phyloP scores from a whole-genome alignment of 2,329 filamentous ascomycete species.

The Coleophoma crateriformis region DNA sequence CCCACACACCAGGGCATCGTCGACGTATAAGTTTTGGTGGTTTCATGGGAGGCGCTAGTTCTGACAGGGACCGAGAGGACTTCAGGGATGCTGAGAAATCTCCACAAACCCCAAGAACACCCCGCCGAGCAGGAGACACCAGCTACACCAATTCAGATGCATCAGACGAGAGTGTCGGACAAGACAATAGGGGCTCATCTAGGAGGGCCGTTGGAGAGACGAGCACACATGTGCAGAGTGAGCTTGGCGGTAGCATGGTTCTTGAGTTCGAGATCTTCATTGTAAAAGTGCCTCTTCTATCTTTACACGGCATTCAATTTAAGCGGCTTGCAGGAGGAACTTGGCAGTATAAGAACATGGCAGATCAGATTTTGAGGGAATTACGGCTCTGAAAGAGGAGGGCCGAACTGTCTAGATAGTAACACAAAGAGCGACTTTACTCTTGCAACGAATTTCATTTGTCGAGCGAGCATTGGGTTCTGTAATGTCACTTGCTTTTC shows the following conservation, averaged over 20 bases:
- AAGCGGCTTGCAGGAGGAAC: conserved; percentile 94
- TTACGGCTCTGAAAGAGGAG: conserved; percentile 50
- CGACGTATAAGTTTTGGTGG: conserved; percentile 83
- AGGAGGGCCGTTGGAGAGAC: conserved; percentile 74
- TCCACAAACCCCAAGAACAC: conserved; percentile 42
- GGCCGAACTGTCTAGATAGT: background rate
- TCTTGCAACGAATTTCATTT: conserved; percentile 3
- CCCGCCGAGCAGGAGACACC: conserved; percentile 47
- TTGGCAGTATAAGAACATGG: conserved; percentile 99
- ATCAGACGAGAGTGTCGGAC: conserved; percentile 68
- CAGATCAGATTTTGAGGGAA: conserved; percentile 86
- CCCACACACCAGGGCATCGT: conserved; percentile 53
- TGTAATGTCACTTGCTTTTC: no score
- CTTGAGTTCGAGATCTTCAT: conserved; percentile 94
- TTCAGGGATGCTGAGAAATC: conserved; percentile 53
- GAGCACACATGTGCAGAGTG: conserved; percentile 84
- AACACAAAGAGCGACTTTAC: conserved; percentile 1
- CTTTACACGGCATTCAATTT: conserved; percentile 93
- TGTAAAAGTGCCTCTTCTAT: conserved; percentile 92
- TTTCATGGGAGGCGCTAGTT: conserved; percentile 44
- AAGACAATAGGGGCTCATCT: conserved; percentile 44
- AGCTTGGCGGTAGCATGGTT: conserved; percentile 77
- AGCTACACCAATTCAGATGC: conserved; percentile 85
- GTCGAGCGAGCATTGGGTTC: background rate
- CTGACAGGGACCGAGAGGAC: conserved; percentile 65